Base-by-base conservation (phyloP, 768 basidiomycete genomes). In the Agrocybe pediades region DNA sequence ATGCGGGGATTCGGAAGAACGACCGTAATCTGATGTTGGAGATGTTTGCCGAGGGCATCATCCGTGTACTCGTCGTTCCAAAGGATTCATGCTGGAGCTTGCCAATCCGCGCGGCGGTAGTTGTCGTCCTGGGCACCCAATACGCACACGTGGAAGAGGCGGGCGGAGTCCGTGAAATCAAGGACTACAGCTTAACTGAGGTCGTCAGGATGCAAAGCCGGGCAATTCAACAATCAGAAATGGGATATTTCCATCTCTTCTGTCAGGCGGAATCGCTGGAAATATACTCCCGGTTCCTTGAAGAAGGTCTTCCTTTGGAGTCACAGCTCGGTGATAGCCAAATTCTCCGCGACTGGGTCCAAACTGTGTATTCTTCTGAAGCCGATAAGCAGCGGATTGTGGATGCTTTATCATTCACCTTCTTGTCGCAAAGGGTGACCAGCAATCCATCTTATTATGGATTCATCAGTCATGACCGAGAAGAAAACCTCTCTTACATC, bases 61-160 rank as follows among this genome's bases (percentile, higher is more conserved):
- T 98, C 39, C 85, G 86, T 6, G 88, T 95, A 11, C 75, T 99
- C 23, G 74, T 98, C 55, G 87, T 85, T 0, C 87, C 95, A 3
- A 83, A 87, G 30, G 92, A 95, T 39, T 78, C 86, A 13, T 92
- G 90, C 65, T 96, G 95, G 95, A 85, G 82, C 24, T 67, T 98
- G n/a, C 94, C 95, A 17, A 83, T 95, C 16, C 83, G 86, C 48
- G 92, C 91, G 1, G 78, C 81, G 6, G 82, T 82, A 6, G 95
- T 98, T 15, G 76, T 98, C 30, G 87, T 93, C 41, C 88, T 98
- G 88, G 90, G 93, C 16, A 92, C 95, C 3, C 97, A 99, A 68
- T 96, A 92, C 68, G 68, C 86, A 21, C 74, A 82, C 51, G 60
- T 76, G 6, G 73, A 77, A 36, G 69, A 66, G 30, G 75, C 73